A percentile compares a stretch with the other conserved stretches of the same genome.
phyloP scores from a whole-genome alignment of 164 flowering plant species.

The Nymphaea thermarum region DNA sequence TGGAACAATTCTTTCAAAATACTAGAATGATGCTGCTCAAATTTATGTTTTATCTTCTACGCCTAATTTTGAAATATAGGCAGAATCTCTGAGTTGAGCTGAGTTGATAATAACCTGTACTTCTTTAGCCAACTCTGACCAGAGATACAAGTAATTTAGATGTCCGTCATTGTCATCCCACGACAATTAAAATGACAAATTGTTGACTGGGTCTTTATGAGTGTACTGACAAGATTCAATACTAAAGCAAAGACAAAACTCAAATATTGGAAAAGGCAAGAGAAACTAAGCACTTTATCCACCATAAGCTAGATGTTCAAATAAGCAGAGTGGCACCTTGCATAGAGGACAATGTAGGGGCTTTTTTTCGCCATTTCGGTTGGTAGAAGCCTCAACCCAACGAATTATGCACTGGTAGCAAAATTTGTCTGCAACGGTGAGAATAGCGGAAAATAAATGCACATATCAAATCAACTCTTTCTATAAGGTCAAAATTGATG shows the following conservation, averaged over 20 bases:
- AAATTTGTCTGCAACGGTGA: not conserved
- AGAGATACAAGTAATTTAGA: not conserved
- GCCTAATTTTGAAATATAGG: no score
- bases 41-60: no score
- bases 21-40: no score
- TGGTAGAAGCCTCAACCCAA: not conserved
- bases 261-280: not conserved
- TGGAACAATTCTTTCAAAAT: no score
- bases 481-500: not conserved
- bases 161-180: not conserved
- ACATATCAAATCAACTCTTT: not conserved
- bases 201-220: not conserved
- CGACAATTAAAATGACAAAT: not conserved
- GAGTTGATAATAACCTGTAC: no score
- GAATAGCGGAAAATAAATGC: not conserved
- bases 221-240: not conserved
- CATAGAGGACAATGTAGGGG: not conserved
- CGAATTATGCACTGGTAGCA: slow-evolving; percentile 1
- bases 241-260: not conserved
- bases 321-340: not conserved
- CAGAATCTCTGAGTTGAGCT: no score
- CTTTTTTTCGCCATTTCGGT: not conserved
- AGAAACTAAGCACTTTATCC: not conserved
- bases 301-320: not conserved
- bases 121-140: no score